Base-by-base conservation (phyloP, 805 yeast genomes). In the Ogataea salicorniae region DNA sequence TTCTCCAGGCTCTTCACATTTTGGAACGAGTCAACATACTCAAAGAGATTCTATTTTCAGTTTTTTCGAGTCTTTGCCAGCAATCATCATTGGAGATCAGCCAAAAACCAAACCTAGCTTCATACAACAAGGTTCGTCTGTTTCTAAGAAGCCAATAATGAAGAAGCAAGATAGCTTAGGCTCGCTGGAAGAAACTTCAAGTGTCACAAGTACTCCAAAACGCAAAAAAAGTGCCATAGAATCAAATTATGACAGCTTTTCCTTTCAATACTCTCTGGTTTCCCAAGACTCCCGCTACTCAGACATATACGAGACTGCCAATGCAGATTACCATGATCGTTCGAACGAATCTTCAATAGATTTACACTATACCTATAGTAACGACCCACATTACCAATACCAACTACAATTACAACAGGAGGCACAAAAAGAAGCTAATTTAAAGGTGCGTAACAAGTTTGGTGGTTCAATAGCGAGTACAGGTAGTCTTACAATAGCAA, bases 11-110 rank as follows among this genome's bases (percentile, higher is more conserved):
- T 26, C 31, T 26, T 1, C 13, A 9, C 31, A 26, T 9, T 26
- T 26, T 9, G 34, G 38, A 17, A 11, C 36, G 6, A 36, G 6
- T 13, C n/a, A 6, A n/a, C 23, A 34, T 20, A 40, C n/a, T 20
- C 37, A 33, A 42, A 39, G 48, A 33, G 55, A 57, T 38, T 53
- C 57, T 13, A 51, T 57, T 6, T 55, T 57, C 50, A 51, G 59
- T 42, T 35, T 35, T n/a, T 26, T 39, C 33, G 41, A 43, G 18
- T 31, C 50, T 11, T 42, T 39, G 4, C 50, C 58, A 23, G 51
- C 58, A 26, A 48, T 56, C 11, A 45, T 53, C n/a, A 45, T 51
- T 36, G 49, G 22, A 3, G 41, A 23, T 26, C 20, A 17, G 38
- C 17, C 20, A 15, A 33, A 42, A 23, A 23, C 33, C 18, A 23